Evolutionary conservation across 2,329 filamentous ascomycete species (phyloP).

Genomic region (Ophiostoma sp.): DNA sequence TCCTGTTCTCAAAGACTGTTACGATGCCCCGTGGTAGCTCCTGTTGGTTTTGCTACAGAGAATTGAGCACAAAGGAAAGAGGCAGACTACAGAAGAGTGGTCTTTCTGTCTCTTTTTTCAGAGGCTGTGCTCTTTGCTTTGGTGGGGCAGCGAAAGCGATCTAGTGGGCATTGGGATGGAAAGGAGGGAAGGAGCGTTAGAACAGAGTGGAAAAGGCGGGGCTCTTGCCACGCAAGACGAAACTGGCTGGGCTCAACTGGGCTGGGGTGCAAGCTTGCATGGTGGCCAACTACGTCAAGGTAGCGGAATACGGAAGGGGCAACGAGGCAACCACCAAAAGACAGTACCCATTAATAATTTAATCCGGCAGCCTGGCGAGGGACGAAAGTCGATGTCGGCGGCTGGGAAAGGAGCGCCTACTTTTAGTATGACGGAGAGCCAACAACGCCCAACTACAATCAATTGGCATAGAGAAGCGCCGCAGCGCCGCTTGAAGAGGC

Average conservation of each 20-base stretch:
- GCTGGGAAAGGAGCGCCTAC: constrained; percentile 1
- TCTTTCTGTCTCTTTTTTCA: not conserved
- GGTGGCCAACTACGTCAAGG: constrained; percentile 13
- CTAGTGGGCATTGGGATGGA: not conserved
- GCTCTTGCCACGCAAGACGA: constrained; percentile 16
- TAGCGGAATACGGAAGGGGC: not conserved
- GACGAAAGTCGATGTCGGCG: not conserved
- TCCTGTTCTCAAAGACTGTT: not conserved
- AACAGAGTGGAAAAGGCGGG: constrained; percentile 17
- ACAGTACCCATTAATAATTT: not conserved
- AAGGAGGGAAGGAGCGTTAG: not conserved
- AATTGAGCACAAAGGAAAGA: not conserved
- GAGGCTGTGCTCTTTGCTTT: constrained; percentile 20
- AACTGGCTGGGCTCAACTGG: not conserved
- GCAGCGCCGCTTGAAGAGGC: too few species aligned
- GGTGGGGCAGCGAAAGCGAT: constrained; percentile 18
- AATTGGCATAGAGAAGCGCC: not conserved
- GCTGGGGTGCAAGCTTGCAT: not conserved
- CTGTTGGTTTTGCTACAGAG: not conserved
- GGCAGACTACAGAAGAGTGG: too few species aligned
- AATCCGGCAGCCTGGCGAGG: constrained; percentile 14
- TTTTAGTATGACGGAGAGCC: not conserved
- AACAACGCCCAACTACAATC: not conserved
- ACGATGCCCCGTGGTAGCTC: not conserved
- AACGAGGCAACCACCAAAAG: constrained; percentile 2